Evolutionary conservation across 805 yeast genomes (phyloP), one percentile per base, ranked within the genome.

Genomic region (Starmerella floricola): DNA sequence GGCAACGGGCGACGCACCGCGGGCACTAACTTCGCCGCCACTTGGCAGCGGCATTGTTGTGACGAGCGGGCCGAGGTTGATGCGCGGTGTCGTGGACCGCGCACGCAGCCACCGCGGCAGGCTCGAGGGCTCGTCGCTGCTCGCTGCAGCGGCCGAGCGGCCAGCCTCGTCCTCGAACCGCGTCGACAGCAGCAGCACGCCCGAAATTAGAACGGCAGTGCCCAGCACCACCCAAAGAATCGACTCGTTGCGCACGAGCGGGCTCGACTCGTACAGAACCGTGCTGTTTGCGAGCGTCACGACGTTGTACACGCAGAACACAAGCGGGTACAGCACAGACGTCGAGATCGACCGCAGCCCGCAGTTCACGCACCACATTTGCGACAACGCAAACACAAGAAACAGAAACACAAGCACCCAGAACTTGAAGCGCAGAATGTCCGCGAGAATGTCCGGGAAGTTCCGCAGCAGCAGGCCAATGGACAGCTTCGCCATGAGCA

Each of bases 401-500:
- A 67, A 57, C 15, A 80, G 54, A 1, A 63, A 34, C 15, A 80
- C 65, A 8, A 84, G 66, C 0, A 69, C 26, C 69, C 75, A 76
- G 8, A 74, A 60, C 42, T 61, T 62, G 36, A 62, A 55, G 34
- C 65, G 57, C 36, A 62, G 57, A 15, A 73, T 61, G 46, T 65
- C 70, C 32, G 55, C 57, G 60, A 37, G 59, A 57, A 38, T 51
- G 15, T 34, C 39, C 15, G 49, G 59, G 31, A 64, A 62, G 26
- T 67, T 71, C 45, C 62, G 66, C 2, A 79, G 58, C 2, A 79
- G 54, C 11, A 82, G 72, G 53, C 82, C 93, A 17, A 85, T 80
- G 0, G 82, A 72, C 0, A 86, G 74, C 60, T 85, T 85, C n/a
- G 94, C 94, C 61, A 84, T 69, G 44, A 86, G 66, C 38, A 86